Evolutionary conservation across 805 yeast genomes (phyloP).

Genomic region (Jamesozyma spencerorum): DNA sequence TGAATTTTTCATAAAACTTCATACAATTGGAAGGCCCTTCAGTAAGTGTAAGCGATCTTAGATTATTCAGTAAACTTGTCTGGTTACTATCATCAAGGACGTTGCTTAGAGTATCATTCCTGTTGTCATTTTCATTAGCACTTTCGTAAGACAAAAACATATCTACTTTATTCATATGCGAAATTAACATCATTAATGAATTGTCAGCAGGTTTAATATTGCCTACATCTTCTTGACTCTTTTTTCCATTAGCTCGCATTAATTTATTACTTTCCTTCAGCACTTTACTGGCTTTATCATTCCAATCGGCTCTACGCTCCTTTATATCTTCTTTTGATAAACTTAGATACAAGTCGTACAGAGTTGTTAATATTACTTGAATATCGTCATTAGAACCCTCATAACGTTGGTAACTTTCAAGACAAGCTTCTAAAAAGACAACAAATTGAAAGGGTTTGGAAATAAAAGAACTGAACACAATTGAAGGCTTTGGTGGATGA

Average conservation of each 20-base stretch:
- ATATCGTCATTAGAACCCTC: constrained; percentile 63
- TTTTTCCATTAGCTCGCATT: constrained; percentile 40
- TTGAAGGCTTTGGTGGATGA: constrained; percentile 82
- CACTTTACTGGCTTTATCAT: constrained; percentile 49
- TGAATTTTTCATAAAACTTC: constrained; percentile 48
- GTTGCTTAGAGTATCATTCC: constrained; percentile 27
- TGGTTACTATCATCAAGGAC: neutral
- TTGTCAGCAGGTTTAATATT: constrained; percentile 17
- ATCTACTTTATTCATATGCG: constrained; percentile 33
- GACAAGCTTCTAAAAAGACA: constrained; percentile 83
- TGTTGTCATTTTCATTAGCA: constrained; percentile 18
- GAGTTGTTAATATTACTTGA: constrained; percentile 62
- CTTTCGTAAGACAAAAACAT: constrained; percentile 24
- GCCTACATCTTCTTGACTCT: constrained; percentile 6
- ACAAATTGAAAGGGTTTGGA: constrained; percentile 82
- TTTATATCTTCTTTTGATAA: constrained; percentile 37
- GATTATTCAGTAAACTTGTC: constrained; percentile 29
- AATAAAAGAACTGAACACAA: constrained; percentile 81
- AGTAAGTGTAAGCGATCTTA: constrained; percentile 47
- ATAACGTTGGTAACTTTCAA: constrained; percentile 65
- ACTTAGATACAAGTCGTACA: constrained; percentile 72
- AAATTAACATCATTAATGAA: constrained; percentile 30
- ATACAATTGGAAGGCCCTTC: constrained; percentile 51
- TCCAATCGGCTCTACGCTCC: constrained; percentile 47
- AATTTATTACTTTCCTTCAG: constrained; percentile 38